A percentile compares a stretch with the other conserved stretches of the same genome.
Evolutionary conservation across 2,329 filamentous ascomycete species (phyloP).

Genomic region (Sordariomycetes sp.): DNA sequence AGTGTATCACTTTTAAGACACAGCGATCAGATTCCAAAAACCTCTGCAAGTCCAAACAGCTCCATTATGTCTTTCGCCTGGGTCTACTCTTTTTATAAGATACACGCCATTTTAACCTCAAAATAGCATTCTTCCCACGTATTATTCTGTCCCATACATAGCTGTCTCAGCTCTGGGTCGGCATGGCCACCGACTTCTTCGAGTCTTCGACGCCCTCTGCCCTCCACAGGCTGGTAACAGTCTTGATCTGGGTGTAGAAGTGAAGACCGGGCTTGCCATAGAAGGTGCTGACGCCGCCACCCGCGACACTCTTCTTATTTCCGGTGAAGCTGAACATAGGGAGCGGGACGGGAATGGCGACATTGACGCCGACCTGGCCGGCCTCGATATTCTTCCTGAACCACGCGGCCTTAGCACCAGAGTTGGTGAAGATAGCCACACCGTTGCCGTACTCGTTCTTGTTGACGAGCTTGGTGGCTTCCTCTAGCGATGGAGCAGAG

Average conservation of each 20-base stretch:
- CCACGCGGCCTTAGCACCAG: constrained; percentile 60
- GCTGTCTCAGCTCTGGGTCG: constrained; percentile 23
- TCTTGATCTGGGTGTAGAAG: constrained; percentile 98
- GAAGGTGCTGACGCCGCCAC: constrained; percentile 84
- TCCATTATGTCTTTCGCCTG: no score
- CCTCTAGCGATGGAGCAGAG: constrained; percentile 66
- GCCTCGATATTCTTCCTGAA: constrained; percentile 76
- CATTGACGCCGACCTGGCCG: constrained; percentile 77
- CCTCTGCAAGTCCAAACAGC: no score
- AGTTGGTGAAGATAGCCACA: constrained; percentile 71
- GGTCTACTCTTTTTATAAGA: neutral
- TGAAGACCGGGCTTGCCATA: constrained; percentile 86
- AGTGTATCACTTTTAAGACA: no score
- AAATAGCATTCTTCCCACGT: neutral
- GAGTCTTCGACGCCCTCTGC: constrained; percentile 48
- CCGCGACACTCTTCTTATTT: constrained; percentile 84
- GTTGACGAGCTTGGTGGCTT: constrained; percentile 73
- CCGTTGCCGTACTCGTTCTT: constrained; percentile 80
- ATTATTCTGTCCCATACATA: neutral
- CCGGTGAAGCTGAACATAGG: constrained; percentile 63
- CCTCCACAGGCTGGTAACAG: constrained; percentile 80
- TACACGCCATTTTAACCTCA: neutral
- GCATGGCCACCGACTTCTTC: constrained; percentile 84
- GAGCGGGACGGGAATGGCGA: constrained; percentile 60
- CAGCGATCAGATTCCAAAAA: no score